phyloP scores from a whole-genome alignment of 371 early-diverging fungal species.

The Coemansia sp. region DNA sequence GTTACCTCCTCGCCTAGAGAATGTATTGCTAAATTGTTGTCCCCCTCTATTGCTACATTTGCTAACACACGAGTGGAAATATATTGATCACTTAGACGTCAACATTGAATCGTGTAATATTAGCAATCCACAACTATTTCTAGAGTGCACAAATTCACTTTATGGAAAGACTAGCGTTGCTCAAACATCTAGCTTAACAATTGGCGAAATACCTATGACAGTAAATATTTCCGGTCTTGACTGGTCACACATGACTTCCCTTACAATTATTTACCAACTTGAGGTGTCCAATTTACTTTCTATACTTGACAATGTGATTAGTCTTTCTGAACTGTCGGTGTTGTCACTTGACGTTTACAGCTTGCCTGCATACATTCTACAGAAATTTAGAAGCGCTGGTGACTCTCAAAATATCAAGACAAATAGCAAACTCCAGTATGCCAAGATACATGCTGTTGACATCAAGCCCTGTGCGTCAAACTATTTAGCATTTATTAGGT shows the following conservation, averaged over 20 bases:
- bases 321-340: background rate
- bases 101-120: background rate
- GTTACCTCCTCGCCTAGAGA: background rate
- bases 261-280: background rate
- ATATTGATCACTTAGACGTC: background rate
- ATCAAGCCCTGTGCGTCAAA: background rate
- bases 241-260: slow-evolving; percentile 1
- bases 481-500: slow-evolving; percentile 6
- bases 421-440: background rate
- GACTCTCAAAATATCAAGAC: too few relatives aligned
- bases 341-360: slow-evolving; percentile 1
- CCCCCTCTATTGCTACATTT: background rate
- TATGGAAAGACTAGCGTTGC: background rate
- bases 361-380: background rate
- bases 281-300: background rate
- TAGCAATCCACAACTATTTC: background rate
- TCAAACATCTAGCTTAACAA: background rate
- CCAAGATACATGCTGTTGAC: background rate
- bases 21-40: background rate
- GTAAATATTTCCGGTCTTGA: background rate
- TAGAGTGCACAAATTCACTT: background rate
- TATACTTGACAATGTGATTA: background rate
- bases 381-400: background rate
- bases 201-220: background rate
- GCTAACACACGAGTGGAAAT: background rate